Percentiles rank a stretch among this genome's conserved stretches.
These are phyloP conservation scores for Magnusiomyces suaveolens DNA, from an alignment of 1,139 yeast genomes.

Conservation along the genomic window DNA sequence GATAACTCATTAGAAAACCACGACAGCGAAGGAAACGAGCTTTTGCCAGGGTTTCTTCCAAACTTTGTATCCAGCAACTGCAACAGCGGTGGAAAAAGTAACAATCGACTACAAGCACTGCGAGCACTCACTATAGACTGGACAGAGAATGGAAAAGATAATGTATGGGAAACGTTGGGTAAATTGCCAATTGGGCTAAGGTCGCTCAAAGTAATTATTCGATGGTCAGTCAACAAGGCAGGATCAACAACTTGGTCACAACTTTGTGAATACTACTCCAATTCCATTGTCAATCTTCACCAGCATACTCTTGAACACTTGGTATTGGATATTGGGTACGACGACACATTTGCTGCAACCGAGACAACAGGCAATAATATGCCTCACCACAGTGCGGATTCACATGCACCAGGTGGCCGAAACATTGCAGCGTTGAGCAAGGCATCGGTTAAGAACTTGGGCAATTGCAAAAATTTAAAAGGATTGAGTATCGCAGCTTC, in stretches of 20 bases:
- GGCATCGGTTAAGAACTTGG: background rate
- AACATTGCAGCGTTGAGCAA: background rate
- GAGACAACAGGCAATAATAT: background rate
- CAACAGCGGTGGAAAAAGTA: background rate
- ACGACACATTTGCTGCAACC: constrained; percentile 3
- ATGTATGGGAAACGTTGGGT: constrained; percentile 12
- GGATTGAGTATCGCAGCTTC: constrained; percentile 16
- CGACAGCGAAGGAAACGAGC: background rate
- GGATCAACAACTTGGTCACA: constrained; percentile 7
- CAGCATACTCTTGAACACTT: constrained; percentile 11
- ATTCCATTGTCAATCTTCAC: constrained; percentile 13
- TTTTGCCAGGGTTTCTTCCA: constrained; percentile 11
- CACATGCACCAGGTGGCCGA: background rate
- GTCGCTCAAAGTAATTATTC: constrained; percentile 12
- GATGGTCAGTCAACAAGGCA: constrained; percentile 11
- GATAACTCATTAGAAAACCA: constrained; percentile 1
- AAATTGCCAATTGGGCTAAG: constrained; percentile 8
- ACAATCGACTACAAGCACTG: constrained; percentile 2
- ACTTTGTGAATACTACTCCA: constrained; percentile 10
- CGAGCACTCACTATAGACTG: constrained; percentile 14
- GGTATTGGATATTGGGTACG: constrained; percentile 7
- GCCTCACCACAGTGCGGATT: background rate
- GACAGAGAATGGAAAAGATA: constrained; percentile 13
- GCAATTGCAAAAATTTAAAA: constrained; percentile 10
- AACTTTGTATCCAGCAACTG: too few species aligned